Conservation (phyloP, 2,329 filamentous ascomycete genomes). For the Cytospora piceicola region DNA sequence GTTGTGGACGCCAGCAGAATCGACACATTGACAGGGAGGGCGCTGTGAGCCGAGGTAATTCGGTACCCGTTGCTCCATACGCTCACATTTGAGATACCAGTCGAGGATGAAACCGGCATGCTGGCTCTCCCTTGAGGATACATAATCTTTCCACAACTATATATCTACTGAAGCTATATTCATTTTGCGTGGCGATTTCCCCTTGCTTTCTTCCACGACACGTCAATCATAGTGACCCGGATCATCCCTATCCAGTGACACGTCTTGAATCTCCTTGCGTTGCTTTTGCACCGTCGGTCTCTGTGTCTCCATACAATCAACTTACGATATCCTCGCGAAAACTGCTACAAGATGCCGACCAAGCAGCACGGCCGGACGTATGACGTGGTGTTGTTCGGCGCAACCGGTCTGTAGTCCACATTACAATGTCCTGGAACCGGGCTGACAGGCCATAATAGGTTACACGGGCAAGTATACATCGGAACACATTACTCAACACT, state of each 20-base stretch:
- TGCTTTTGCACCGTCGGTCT: not conserved
- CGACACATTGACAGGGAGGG: not conserved
- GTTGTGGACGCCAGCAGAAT: not conserved
- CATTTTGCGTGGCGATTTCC: not conserved
- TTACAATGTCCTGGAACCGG: not conserved
- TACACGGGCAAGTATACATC: conserved; percentile 82
- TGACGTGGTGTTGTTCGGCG: conserved; percentile 61
- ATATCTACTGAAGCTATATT: not conserved
- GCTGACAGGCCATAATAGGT: conserved; percentile 49
- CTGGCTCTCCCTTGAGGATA: not conserved
- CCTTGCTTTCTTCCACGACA: not conserved
- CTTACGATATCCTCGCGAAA: not conserved
- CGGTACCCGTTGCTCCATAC: not conserved
- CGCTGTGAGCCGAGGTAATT: not conserved
- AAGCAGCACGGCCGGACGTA: conserved; percentile 58
- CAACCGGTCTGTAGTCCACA: conserved; percentile 49
- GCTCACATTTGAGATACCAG: not conserved
- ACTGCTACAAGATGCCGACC: conserved; percentile 46
- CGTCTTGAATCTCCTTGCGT: not conserved
- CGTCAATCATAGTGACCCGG: not conserved
- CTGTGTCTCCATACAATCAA: not conserved
- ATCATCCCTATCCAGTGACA: not conserved
- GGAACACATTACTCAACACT: conserved; percentile 71
- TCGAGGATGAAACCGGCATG: not conserved
- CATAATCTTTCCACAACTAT: not conserved